Conservation (phyloP, 306 rosid genomes). For the Rosa persica region DNA sequence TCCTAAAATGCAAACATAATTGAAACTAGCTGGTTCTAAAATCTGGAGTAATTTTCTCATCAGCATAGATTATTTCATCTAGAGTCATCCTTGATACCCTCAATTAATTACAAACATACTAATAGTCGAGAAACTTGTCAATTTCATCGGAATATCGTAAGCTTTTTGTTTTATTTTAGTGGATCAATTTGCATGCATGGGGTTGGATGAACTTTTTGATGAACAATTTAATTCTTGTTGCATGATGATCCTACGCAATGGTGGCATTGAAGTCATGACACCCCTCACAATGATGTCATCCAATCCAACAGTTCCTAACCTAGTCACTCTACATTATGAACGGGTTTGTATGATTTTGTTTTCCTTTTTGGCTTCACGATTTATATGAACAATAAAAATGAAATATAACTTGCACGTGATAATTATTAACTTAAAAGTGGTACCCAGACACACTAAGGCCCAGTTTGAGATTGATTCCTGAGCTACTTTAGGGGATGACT, state of each 20-base stretch:
- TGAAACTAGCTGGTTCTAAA: neutral
- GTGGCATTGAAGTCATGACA: constrained; percentile 15
- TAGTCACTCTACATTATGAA: neutral
- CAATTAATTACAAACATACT: neutral
- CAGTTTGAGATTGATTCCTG: too few relatives aligned
- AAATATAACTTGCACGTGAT: constrained; percentile 1
- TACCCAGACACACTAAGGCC: neutral
- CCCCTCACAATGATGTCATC: constrained; percentile 11
- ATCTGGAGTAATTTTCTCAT: neutral
- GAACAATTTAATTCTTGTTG: neutral
- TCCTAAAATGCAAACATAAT: neutral
- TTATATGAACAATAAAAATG: neutral
- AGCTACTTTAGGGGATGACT: too few relatives aligned
- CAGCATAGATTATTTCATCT: neutral
- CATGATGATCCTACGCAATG: neutral
- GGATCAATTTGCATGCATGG: constrained; percentile 22
- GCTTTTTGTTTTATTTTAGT: neutral
- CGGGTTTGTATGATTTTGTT: neutral
- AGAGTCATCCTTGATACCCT: neutral
- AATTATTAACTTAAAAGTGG: neutral
- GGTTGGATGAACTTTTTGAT: constrained; percentile 1
- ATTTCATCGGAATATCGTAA: neutral
- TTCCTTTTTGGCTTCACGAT: neutral
- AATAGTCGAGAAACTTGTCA: neutral
- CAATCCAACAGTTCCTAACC: neutral